These are phyloP conservation scores for Pistacia atlantica DNA, from an alignment of 345 rosid species.

Conservation along the genomic window DNA sequence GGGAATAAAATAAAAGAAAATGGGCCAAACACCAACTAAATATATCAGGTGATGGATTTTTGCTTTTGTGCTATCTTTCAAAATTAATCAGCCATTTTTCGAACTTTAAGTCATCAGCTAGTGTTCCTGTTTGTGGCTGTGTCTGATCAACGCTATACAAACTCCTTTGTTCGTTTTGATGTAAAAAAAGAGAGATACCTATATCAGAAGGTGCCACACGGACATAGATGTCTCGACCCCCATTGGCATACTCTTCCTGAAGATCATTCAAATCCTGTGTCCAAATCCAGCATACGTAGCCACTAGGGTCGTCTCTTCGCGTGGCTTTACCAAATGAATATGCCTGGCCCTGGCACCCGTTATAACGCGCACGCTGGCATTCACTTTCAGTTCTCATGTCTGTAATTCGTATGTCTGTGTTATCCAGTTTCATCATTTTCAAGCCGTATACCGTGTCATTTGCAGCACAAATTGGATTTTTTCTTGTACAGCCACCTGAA, in stretches of 20 bases:
- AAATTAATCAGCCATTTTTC: no score
- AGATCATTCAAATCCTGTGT: constrained; percentile 1
- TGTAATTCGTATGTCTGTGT: fast-evolving
- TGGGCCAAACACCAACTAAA: no score
- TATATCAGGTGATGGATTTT: no score
- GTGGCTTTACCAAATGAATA: constrained; percentile 17
- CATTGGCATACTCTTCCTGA: constrained; percentile 9
- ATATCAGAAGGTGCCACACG: constrained; percentile 18
- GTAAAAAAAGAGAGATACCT: constrained; percentile 24
- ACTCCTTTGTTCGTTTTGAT: not conserved
- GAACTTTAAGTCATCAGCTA: not conserved
- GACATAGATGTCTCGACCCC: constrained; percentile 15
- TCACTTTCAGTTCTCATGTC: not conserved
- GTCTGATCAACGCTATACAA: not conserved
- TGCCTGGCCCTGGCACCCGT: constrained; percentile 29
- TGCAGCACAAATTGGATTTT: not conserved
- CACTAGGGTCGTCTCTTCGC: not conserved
- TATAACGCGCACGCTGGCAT: constrained; percentile 28
- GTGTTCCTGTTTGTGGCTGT: constrained; percentile 7
- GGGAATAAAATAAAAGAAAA: no score
- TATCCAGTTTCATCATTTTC: constrained; percentile 21
- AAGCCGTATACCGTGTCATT: constrained; percentile 10
- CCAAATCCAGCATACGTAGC: constrained; percentile 36
- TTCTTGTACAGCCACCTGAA: constrained; percentile 38
- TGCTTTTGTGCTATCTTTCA: no score